Base-by-base conservation (phyloP, 225 moss, liverwort and hornwort genomes). In the Physcomitrellopsis africana region DNA sequence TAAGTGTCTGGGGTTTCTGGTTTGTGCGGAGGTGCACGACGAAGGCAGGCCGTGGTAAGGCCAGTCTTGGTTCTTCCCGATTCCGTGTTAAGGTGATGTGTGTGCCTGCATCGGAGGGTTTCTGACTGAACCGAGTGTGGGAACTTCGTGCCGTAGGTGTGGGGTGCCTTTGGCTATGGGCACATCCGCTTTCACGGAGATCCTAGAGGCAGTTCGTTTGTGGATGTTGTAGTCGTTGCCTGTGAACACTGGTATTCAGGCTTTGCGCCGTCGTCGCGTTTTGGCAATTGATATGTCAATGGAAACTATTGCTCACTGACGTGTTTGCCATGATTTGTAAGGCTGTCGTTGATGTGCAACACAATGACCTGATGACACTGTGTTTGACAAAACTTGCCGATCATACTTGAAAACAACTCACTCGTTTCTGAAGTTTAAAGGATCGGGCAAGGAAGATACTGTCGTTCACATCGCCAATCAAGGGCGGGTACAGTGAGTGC, bases 351-450 rank as follows among this genome's bases (percentile, higher is more conserved):
- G 15, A 24, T 24, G 51, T 17, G 0, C 5, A n/a, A 1, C 66
- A 3, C 6, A 67, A 37, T 37, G 1, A 73, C 61, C 11, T 22
- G 15, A 6, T 4, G n/a, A 0, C 14, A 9, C 20, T 6, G 55
- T 48, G 10, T 51, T 63, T 9, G 45, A 29, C 46, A 55, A 62
- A 47, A 69, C 12, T n/a, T 3, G 9, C 12, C 56, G 24, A 24
- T 61, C 61, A 13, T 57, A 80, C 80, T 69, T 69, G 69, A 11
- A 75, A 51, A 64, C 80, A 80, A 80, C 80, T 56, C 37, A 3
- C 69, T 80, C 80, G 74, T 69, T 80, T 69, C 69, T 68, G 32
- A 75, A 69, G 74, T 74, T 74, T 24, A 1, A 67, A 24, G 69
- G 67, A 73, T 67, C 68, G 37, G 73, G 60, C 47, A 46, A 26